phyloP scores from a whole-genome alignment of 257 asterid species.

The Rehmannia glutinosa region DNA sequence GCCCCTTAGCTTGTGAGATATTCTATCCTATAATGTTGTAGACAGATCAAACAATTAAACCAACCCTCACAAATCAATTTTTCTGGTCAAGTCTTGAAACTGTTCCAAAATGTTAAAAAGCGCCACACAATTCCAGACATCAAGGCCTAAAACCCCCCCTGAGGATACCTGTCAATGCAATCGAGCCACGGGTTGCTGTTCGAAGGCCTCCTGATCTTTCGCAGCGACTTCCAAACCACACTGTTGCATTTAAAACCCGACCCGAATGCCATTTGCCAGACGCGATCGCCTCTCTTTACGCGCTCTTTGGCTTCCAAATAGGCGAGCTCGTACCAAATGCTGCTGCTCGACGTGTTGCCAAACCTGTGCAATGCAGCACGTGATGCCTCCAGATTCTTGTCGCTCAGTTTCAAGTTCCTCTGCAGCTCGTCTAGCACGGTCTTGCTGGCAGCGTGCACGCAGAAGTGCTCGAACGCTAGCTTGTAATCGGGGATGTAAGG shows the following conservation, averaged over 20 bases:
- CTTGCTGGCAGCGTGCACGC: slow-evolving; percentile 87
- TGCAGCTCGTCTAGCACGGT: slow-evolving; percentile 84
- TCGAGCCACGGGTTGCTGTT: slow-evolving; percentile 70
- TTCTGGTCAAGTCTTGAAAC: background rate
- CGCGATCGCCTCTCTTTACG: slow-evolving; percentile 63
- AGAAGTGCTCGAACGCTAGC: slow-evolving; percentile 94
- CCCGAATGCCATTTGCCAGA: slow-evolving; percentile 95
- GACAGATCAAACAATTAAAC: background rate
- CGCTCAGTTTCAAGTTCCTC: slow-evolving; percentile 76
- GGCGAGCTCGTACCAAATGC: slow-evolving; percentile 94
- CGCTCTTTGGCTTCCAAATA: slow-evolving; percentile 82
- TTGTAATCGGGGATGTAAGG: slow-evolving; percentile 97
- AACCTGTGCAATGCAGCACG: slow-evolving; percentile 71
- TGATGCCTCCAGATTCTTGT: slow-evolving; percentile 72
- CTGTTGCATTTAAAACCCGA: slow-evolving; percentile 96
- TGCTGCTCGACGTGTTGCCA: slow-evolving; percentile 94
- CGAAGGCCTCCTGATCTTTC: slow-evolving; percentile 35
- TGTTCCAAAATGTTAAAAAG: background rate
- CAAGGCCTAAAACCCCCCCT: slow-evolving; percentile 16
- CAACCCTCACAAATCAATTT: background rate
- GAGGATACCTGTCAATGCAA: slow-evolving; percentile 55
- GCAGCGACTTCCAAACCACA: slow-evolving; percentile 73
- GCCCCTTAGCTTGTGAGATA: background rate
- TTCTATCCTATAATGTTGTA: background rate
- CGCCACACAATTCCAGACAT: too few relatives aligned